A percentile compares a stretch with the other conserved stretches of the same genome.
Evolutionary conservation across 2,329 filamentous ascomycete species (phyloP).

Genomic region (Venturia carpophila): DNA sequence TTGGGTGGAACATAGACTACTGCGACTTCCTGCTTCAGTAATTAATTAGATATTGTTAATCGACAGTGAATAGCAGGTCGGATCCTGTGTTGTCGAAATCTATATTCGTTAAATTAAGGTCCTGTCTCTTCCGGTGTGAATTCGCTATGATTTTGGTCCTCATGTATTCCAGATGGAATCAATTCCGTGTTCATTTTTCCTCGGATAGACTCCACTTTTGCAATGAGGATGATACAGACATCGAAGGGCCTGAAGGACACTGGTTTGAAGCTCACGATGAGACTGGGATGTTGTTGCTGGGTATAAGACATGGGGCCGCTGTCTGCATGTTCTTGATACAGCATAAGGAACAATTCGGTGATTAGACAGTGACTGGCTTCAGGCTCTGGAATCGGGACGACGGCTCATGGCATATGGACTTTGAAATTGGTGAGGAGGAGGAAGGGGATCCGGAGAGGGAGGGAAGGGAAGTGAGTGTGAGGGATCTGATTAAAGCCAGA

Average conservation of each 20-base stretch:
- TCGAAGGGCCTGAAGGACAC: neutral
- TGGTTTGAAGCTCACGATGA: neutral
- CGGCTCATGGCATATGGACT: neutral
- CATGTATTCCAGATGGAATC: too few relatives aligned
- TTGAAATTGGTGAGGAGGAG: neutral
- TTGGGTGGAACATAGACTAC: too few relatives aligned
- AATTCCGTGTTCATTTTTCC: too few relatives aligned
- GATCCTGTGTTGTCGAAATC: too few relatives aligned
- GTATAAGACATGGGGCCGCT: neutral
- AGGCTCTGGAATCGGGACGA: neutral
- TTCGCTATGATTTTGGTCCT: too few relatives aligned
- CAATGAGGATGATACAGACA: neutral
- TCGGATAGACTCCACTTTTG: too few relatives aligned
- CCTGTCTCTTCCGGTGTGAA: too few relatives aligned
- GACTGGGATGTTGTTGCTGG: neutral
- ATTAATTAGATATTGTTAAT: too few relatives aligned
- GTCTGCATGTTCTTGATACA: neutral
- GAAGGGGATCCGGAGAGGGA: neutral
- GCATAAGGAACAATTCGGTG: conserved; percentile 7
- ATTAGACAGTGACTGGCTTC: neutral
- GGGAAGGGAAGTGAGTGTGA: neutral
- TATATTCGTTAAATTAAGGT: too few relatives aligned
- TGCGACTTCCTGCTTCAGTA: too few relatives aligned
- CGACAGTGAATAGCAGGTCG: too few relatives aligned
- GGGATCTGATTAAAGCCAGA: neutral